Base-by-base conservation (phyloP, 192 early-diverging fungal genomes). In the Coemansia interrupta region DNA sequence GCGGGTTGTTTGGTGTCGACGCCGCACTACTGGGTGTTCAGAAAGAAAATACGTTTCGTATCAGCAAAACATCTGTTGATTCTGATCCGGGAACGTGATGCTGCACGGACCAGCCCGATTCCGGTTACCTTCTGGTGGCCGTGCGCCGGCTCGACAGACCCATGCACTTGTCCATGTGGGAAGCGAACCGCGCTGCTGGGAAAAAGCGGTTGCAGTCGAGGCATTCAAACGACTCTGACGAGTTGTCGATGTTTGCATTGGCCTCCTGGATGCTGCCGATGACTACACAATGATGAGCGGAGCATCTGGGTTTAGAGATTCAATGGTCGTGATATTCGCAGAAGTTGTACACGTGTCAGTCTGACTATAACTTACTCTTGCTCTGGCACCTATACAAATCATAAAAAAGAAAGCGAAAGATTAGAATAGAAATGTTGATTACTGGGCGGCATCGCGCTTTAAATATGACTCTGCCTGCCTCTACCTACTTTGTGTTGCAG, bases 101-200 rank as follows among this genome's bases (percentile, higher is more conserved):
- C 19, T 1, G 36, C 15, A 20, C 14, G 17, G 11, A 5, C 6
- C 36, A 9, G 11, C 52, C 32, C 1, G 32, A 15, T 28, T 55
- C 15, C n/a, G 47, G 18, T 60, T 70, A 80, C 77, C 70, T 72
- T 66, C 77, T 71, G 9, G 70, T 69, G 17, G 77, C 64, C 15
- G 70, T 61, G 23, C 77, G 77, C 30, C 78, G 67, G 64, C 78
- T 74, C 47, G 68, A 68, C 29, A 95, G 70, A 8, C 93, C 93
- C 56, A 95, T 77, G 80, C 93, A 95, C 61, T 94, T 95, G 80
- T 94, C 92, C 41, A 95, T 80, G 66, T 95, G 93, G 26, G 92
- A 84, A 5, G 93, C 93, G 68, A 92, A 95, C 63, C 93, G 83
- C 36, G 84, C 80, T n/a, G 89, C 88, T 20, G 93, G 89, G 66